Percentiles rank a stretch among this genome's conserved stretches.
These are phyloP conservation scores for Sungouiella blattae DNA, from an alignment of 805 yeast species.

Conservation along the genomic window DNA sequence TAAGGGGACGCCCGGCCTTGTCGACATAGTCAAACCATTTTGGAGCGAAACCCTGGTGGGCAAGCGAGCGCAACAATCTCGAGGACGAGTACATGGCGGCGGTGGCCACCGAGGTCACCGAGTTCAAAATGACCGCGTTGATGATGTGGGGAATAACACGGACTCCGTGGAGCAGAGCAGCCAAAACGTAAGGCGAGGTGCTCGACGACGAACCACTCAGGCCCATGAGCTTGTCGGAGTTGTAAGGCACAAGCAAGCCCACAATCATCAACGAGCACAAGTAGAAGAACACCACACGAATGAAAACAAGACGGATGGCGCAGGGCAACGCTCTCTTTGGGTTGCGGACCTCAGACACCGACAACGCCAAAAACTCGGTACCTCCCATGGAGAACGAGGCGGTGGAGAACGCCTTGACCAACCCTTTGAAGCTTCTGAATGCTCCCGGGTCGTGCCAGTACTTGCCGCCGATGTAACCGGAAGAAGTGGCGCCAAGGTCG, in stretches of 20 bases:
- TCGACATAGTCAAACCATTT: slow-evolving; percentile 27
- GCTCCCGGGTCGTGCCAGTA: slow-evolving; percentile 42
- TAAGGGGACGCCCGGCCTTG: slow-evolving; percentile 24
- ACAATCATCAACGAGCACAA: slow-evolving; percentile 37
- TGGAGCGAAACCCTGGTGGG: slow-evolving; percentile 27
- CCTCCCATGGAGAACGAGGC: slow-evolving; percentile 41
- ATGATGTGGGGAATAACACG: slow-evolving; percentile 28
- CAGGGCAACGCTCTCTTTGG: slow-evolving; percentile 39
- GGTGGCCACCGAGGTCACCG: slow-evolving; percentile 29
- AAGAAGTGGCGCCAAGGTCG: slow-evolving; percentile 30
- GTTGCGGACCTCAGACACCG: slow-evolving; percentile 37
- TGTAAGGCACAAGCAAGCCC: slow-evolving; percentile 38
- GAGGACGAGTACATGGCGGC: slow-evolving; percentile 29
- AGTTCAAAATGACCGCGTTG: slow-evolving; percentile 30
- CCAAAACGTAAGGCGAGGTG: slow-evolving; percentile 28
- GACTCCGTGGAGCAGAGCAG: slow-evolving; percentile 25
- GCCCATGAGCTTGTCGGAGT: slow-evolving; percentile 33
- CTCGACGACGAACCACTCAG: slow-evolving; percentile 26
- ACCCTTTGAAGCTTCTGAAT: slow-evolving; percentile 37
- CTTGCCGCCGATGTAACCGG: slow-evolving; percentile 38
- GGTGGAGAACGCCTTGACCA: slow-evolving; percentile 36
- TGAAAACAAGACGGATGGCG: slow-evolving; percentile 39
- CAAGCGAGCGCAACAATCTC: slow-evolving; percentile 24
- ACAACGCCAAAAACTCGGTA: slow-evolving; percentile 37
- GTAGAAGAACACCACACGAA: slow-evolving; percentile 36